A percentile compares a stretch with the other conserved stretches of the same genome.
Conservation (phyloP, 2,329 filamentous ascomycete genomes). For the Fusarium xyrophilum region DNA sequence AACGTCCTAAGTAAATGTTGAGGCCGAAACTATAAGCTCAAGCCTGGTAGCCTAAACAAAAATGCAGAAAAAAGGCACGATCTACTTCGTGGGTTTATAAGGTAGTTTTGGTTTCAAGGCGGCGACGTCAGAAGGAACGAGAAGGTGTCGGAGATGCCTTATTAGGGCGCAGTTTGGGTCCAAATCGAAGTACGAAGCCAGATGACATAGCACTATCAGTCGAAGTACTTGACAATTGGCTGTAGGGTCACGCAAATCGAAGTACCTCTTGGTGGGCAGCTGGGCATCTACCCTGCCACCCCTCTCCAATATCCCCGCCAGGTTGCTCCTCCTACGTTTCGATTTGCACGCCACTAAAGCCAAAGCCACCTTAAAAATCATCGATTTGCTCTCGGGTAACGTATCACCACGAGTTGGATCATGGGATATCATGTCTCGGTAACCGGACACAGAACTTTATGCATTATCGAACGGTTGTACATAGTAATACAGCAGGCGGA, state of each 20-base stretch:
- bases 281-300: slow-evolving; percentile 23
- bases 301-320: slow-evolving; percentile 30
- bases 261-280: slow-evolving; percentile 18
- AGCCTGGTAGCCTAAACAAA: neutral
- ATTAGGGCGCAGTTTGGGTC: slow-evolving; percentile 40
- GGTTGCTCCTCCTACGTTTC: slow-evolving; percentile 42
- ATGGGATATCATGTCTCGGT: slow-evolving; percentile 16
- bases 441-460: slow-evolving; percentile 8
- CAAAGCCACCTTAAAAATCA: slow-evolving; percentile 27
- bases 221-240: slow-evolving; percentile 11
- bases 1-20: slow-evolving; percentile 4
- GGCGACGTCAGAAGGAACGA: slow-evolving; percentile 36
- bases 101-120: slow-evolving; percentile 23
- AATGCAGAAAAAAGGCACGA: slow-evolving; percentile 21
- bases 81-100: slow-evolving; percentile 14
- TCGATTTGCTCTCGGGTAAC: slow-evolving; percentile 26
- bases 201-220: slow-evolving; percentile 36
- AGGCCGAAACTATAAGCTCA: slow-evolving; percentile 4
- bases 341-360: slow-evolving; percentile 26
- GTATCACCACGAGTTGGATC: slow-evolving; percentile 9
- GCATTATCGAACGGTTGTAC: slow-evolving; percentile 17
- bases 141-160: slow-evolving; percentile 31
- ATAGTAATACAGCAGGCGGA: slow-evolving; percentile 11
- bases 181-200: slow-evolving; percentile 24
- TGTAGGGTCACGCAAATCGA: neutral